These are phyloP conservation scores for Arabidopsis suecica DNA, from an alignment of 345 rosid species.

Conservation along the genomic window DNA sequence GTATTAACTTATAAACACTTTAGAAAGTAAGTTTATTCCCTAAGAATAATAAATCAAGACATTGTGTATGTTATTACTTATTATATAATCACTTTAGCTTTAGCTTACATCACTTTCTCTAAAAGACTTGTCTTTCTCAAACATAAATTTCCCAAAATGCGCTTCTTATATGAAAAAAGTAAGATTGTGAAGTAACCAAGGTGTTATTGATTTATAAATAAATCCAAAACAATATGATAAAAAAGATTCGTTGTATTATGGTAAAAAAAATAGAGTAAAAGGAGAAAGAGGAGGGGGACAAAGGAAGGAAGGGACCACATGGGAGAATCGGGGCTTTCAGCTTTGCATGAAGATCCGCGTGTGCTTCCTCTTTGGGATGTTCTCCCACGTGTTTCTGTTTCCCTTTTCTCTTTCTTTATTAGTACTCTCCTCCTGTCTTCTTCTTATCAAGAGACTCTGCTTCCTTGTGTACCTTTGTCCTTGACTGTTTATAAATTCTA, in stretches of 20 bases:
- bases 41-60: slow-evolving; percentile 15
- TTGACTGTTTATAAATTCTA: neutral
- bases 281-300: slow-evolving; percentile 33
- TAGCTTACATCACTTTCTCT: slow-evolving; percentile 3
- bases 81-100: slow-evolving; percentile 11
- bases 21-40: slow-evolving; percentile 11
- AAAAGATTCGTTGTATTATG: slow-evolving; percentile 22
- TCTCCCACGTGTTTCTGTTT: slow-evolving; percentile 49
- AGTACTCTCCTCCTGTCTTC: neutral
- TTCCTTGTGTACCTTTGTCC: neutral
- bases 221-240: neutral
- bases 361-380: slow-evolving; percentile 48
- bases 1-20: slow-evolving; percentile 4
- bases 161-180: neutral
- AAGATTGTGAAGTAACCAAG: slow-evolving; percentile 21
- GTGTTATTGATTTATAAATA: neutral
- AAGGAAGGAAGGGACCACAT: slow-evolving; percentile 42
- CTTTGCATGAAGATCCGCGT: slow-evolving; percentile 51
- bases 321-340: slow-evolving; percentile 32
- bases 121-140: slow-evolving; percentile 4
- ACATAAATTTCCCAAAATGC: slow-evolving; percentile 33
- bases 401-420: slow-evolving; percentile 9
- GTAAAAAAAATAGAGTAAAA: neutral
- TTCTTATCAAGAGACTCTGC: neutral
- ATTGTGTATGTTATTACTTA: neutral